Evolutionary conservation across 1,139 yeast genomes (phyloP).

Genomic region (Candida tetrigidarum): DNA sequence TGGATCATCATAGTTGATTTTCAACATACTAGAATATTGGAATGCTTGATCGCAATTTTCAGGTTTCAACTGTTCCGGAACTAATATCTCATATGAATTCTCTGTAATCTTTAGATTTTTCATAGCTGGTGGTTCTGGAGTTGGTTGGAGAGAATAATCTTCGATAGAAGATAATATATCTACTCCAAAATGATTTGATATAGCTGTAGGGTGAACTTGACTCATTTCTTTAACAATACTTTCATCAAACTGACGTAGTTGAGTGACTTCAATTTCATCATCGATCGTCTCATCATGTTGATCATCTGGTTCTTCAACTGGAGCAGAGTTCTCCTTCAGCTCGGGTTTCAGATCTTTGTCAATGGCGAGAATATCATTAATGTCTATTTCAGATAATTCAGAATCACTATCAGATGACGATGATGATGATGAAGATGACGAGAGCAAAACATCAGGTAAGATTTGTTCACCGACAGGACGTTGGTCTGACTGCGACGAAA

Average conservation of each 20-base stretch:
- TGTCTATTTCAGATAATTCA: slow-evolving; percentile 10
- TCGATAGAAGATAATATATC: slow-evolving; percentile 8
- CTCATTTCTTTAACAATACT: slow-evolving; percentile 19
- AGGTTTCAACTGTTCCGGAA: slow-evolving; percentile 25
- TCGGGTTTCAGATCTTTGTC: slow-evolving; percentile 1
- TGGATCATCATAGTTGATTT: slow-evolving; percentile 64
- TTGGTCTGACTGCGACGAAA: slow-evolving; percentile 5
- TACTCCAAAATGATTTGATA: slow-evolving; percentile 7
- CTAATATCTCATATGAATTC: slow-evolving; percentile 22
- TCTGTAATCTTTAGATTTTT: slow-evolving; percentile 14
- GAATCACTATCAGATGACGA: slow-evolving; percentile 7
- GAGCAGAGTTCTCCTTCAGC: slow-evolving; percentile 6
- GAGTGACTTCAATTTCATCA: slow-evolving; percentile 14
- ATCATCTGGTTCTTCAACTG: slow-evolving; percentile 11
- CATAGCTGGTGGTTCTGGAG: slow-evolving; percentile 8
- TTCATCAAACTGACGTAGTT: slow-evolving; percentile 17
- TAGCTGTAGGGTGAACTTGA: slow-evolving; percentile 14
- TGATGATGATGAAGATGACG: too few species aligned
- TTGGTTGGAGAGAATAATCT: slow-evolving; percentile 17
- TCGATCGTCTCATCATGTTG: slow-evolving; percentile 18
- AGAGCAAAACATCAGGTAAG: slow-evolving; percentile 5
- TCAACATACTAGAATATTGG: slow-evolving; percentile 49
- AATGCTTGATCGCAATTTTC: slow-evolving; percentile 37
- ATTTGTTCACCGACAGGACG: neutral
- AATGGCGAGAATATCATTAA: neutral